Evolutionary conservation across 2,329 filamentous ascomycete genomes (phyloP).

Genomic region (Madurella fahalii): DNA sequence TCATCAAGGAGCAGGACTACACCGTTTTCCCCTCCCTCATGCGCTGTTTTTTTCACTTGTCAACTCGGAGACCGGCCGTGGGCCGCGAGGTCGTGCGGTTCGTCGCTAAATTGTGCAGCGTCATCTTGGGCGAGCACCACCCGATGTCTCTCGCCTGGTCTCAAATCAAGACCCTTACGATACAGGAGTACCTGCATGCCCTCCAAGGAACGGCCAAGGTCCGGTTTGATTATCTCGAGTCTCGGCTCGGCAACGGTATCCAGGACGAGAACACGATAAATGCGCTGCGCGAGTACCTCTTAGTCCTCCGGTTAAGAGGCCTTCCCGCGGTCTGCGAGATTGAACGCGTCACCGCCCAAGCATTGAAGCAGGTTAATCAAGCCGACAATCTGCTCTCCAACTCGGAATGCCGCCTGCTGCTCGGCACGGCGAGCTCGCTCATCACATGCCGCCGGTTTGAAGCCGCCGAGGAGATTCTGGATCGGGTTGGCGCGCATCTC

Average conservation of each 20-base stretch:
- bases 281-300: conserved; percentile 16
- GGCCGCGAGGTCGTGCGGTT: conserved; percentile 12
- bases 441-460: conserved; percentile 9
- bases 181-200: conserved; percentile 6
- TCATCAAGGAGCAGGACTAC: conserved; percentile 25
- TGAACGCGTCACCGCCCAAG: conserved; percentile 10
- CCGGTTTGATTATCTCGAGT: conserved; percentile 15
- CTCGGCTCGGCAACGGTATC: background rate
- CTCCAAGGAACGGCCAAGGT: conserved; percentile 15
- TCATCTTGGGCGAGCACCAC: conserved; percentile 14
- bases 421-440: conserved; percentile 14
- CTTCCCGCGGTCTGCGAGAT: conserved; percentile 10
- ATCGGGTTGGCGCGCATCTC: conserved; percentile 4
- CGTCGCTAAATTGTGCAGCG: conserved; percentile 13
- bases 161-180: conserved; percentile 8
- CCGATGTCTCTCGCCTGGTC: conserved; percentile 17
- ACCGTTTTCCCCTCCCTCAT: conserved; percentile 20
- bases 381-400: background rate
- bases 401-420: conserved; percentile 14
- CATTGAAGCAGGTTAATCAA: background rate
- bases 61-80: conserved; percentile 3
- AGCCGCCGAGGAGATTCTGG: conserved; percentile 6
- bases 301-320: conserved; percentile 11
- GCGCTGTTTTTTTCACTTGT: conserved; percentile 20
- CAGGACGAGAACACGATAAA: conserved; percentile 10